phyloP scores from a whole-genome alignment of 768 basidiomycete species.

The Trametes sanguinea region DNA sequence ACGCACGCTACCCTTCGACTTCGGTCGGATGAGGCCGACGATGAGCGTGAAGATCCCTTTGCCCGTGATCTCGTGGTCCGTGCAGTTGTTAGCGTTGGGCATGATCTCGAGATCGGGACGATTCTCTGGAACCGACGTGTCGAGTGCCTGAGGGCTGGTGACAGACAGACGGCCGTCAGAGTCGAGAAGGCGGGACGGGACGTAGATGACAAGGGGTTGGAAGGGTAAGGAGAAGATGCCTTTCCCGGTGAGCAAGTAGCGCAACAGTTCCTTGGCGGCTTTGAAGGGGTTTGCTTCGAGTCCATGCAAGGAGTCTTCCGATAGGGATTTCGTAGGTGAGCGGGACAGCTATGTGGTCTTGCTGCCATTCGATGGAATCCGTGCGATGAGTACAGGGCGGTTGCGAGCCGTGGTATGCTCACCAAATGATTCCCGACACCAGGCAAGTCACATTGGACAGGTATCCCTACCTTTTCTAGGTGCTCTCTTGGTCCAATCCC shows the following conservation, averaged over 20 bases:
- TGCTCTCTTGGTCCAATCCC: neutral
- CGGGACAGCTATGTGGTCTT: constrained; percentile 16
- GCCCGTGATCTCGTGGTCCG: neutral
- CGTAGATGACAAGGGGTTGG: constrained; percentile 2
- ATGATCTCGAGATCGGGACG: constrained; percentile 42
- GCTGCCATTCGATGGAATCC: neutral
- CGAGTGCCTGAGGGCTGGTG: neutral
- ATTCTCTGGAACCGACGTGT: constrained; percentile 8
- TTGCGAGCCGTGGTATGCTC: neutral
- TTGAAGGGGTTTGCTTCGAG: neutral
- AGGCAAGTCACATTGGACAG: neutral
- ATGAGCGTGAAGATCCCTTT: constrained; percentile 24
- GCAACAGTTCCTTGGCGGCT: constrained; percentile 5
- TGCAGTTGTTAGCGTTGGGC: constrained; percentile 19
- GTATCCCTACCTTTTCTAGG: neutral
- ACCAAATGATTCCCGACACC: too few species aligned
- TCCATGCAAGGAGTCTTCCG: constrained; percentile 4
- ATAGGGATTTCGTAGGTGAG: constrained; percentile 10
- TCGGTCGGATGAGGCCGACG: constrained; percentile 27
- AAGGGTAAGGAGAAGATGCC: constrained; percentile 8
- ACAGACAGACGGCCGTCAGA: neutral
- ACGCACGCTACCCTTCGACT: constrained; percentile 27
- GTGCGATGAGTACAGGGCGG: too few species aligned
- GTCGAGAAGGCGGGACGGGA: constrained; percentile 7
- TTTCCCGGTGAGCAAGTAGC: constrained; percentile 12